Evolutionary conservation across 1,284 basidiomycete genomes (phyloP), one percentile per base, ranked within the genome.

Genomic region (Caloboletus firmus): DNA sequence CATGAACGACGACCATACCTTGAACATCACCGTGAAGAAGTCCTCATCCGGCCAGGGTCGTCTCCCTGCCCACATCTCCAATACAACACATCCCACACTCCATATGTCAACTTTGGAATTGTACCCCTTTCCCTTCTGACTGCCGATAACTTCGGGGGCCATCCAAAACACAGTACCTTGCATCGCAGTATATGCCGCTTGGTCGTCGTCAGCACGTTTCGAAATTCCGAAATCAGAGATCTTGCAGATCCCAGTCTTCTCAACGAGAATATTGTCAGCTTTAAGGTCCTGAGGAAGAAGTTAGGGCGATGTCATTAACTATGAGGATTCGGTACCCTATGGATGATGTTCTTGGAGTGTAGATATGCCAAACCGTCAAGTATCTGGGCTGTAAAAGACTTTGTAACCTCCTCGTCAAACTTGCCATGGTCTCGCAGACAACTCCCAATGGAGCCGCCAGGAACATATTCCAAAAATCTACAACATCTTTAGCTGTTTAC

Each of bases 151-250:
- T 75, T 99, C 96, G 1, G 96, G 97, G 8, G 97, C 96, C 96
- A 99, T 99, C 93, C 97, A 99, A 72, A 98, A 99, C 45, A 98
- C 90, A 17, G 93, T 95, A 18, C 97, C 97, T 72, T 95, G 92
- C 88, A 99, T 91, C 46, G 92, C 91, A 2, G 93, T 95, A 54
- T 82, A 82, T 34, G 82, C 87, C 57, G 87, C 86, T 64, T 94
- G 86, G 57, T 95, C 91, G 62, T 96, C 92, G 55, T 86, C 83
- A 52, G 85, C 93, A 59, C 90, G 83, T 72, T 96, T 98, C 12
- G 93, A 95, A 54, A 97, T 96, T 45, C 95, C 97, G 69, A 99
- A 99, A 72, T 99, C 97, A 4, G 94, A 95, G 51, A 99, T 99
- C 76, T 99, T 99, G 80, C 95, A 98, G 40, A 91, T 80, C 2